Evolutionary conservation across 148 eudicot genomes (phyloP).

Genomic region (Fagopyrum esculentum): DNA sequence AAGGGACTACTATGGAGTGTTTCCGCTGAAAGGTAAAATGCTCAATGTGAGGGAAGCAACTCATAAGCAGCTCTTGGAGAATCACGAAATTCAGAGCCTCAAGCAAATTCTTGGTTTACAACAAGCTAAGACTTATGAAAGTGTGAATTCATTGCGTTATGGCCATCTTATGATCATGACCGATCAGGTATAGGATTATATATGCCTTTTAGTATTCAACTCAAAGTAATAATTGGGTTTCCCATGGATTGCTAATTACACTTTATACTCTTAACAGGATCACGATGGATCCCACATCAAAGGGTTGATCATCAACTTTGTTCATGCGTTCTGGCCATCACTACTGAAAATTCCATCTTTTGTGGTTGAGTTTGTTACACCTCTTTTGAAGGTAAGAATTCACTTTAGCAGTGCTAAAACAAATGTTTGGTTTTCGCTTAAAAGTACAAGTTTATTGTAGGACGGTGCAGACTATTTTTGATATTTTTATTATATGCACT

Average conservation of each 20-base stretch:
- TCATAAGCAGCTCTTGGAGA: constrained; percentile 63
- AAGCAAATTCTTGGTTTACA: constrained; percentile 88
- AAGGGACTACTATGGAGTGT: constrained; percentile 64
- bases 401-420: not conserved
- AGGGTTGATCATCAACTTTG: constrained; percentile 80
- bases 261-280: constrained; percentile 42
- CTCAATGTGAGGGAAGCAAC: constrained; percentile 98
- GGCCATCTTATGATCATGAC: constrained; percentile 98
- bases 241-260: not conserved
- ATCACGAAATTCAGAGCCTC: constrained; percentile 65
- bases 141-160: constrained; percentile 61
- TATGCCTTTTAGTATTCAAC: not conserved
- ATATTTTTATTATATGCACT: not conserved
- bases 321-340: constrained; percentile 95
- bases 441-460: not conserved
- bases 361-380: constrained; percentile 78
- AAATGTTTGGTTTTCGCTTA: not conserved
- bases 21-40: constrained; percentile 89
- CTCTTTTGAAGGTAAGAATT: constrained; percentile 71
- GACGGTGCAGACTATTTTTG: no score
- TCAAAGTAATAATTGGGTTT: not conserved
- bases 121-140: constrained; percentile 66
- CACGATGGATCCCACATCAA: constrained; percentile 98
- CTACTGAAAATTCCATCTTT: constrained; percentile 75
- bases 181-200: constrained; percentile 64